phyloP scores from a whole-genome alignment of 495 filamentous ascomycete genomes.

The Penicillium argentinense region DNA sequence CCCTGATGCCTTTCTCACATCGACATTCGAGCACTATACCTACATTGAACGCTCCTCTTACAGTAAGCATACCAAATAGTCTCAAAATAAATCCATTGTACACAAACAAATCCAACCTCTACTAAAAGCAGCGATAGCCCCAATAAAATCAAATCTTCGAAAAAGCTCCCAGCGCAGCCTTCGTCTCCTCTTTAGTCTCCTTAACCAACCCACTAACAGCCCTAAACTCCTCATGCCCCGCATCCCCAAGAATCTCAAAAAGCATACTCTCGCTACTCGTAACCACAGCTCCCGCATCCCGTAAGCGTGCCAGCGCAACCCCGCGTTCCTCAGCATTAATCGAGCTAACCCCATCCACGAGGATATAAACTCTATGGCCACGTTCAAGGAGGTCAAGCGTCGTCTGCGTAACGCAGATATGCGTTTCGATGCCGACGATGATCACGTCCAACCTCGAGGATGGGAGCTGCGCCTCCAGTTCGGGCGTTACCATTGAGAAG shows the following conservation, averaged over 20 bases:
- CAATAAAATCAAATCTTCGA: conserved; percentile 68
- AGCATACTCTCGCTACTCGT: conserved; percentile 89
- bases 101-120: too few relatives aligned
- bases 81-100: too few relatives aligned
- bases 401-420: conserved; percentile 95
- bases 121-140: too few relatives aligned
- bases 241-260: conserved; percentile 93
- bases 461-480: conserved; percentile 39
- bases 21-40: too few relatives aligned
- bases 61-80: too few relatives aligned
- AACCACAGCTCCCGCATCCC: conserved; percentile 73
- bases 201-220: conserved; percentile 74
- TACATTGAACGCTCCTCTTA: too few relatives aligned
- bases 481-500: conserved; percentile 76
- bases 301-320: conserved; percentile 73
- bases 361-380: conserved; percentile 80
- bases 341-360: conserved; percentile 90
- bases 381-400: conserved; percentile 72
- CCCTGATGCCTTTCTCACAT: too few relatives aligned
- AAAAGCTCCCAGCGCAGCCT: conserved; percentile 60
- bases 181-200: conserved; percentile 68
- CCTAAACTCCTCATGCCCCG: conserved; percentile 67
- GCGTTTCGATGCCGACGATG: conserved; percentile 82
- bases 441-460: conserved; percentile 32
- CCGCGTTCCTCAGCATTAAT: conserved; percentile 78